Percentiles rank a stretch among this genome's conserved stretches.
Conservation (phyloP, 2,329 filamentous ascomycete genomes). For the Aspergillus nomiae region DNA sequence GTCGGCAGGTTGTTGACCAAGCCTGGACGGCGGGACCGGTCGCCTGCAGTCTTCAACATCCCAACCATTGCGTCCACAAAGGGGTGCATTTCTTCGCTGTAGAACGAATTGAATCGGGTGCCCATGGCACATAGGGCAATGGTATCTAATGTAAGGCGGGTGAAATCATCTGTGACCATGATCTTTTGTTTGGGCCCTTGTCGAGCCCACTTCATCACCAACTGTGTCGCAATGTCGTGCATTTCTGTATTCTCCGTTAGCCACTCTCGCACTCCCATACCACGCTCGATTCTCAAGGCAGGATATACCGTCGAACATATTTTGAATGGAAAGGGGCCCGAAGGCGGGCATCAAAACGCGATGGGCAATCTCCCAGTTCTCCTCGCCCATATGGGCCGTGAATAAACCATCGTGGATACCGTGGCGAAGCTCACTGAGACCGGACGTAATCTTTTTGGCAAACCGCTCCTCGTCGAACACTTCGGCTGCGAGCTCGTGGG, state of each 20-base stretch:
- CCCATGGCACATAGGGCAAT: constrained; percentile 72
- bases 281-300: background rate
- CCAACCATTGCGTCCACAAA: constrained; percentile 69
- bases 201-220: constrained; percentile 47
- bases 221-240: constrained; percentile 43
- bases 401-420: constrained; percentile 68
- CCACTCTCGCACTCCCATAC: background rate
- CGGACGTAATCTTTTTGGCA: constrained; percentile 56
- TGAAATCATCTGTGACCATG: constrained; percentile 67
- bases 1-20: constrained; percentile 50
- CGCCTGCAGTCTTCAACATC: constrained; percentile 60
- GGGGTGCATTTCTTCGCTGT: constrained; percentile 67
- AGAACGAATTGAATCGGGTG: constrained; percentile 75
- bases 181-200: constrained; percentile 60
- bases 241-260: constrained; percentile 29
- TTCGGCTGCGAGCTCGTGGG: constrained; percentile 61
- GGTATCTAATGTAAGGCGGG: constrained; percentile 71
- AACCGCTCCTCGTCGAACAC: constrained; percentile 67
- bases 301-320: constrained; percentile 43
- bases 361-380: constrained; percentile 67
- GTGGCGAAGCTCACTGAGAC: constrained; percentile 59
- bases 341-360: constrained; percentile 51
- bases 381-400: constrained; percentile 53
- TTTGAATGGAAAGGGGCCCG: constrained; percentile 46
- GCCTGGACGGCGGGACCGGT: constrained; percentile 51